Evolutionary conservation across 805 yeast species (phyloP).

Genomic region (Saturnispora ahearnii): DNA sequence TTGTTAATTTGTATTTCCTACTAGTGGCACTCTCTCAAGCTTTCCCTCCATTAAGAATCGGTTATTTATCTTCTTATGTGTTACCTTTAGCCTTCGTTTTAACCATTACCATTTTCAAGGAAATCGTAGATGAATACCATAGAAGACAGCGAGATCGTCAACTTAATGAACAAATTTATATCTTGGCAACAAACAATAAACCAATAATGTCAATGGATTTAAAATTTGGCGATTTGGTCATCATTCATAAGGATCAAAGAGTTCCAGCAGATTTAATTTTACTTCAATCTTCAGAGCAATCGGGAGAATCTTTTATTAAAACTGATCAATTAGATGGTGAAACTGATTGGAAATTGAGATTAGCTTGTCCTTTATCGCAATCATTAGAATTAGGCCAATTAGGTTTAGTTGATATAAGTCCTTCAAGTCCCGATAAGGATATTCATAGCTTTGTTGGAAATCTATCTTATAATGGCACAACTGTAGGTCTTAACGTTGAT

Average conservation of each 20-base stretch:
- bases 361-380: constrained; percentile 72
- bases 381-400: constrained; percentile 38
- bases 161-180: constrained; percentile 76
- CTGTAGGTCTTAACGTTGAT: constrained; percentile 68
- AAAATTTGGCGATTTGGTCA: constrained; percentile 79
- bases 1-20: constrained; percentile 85
- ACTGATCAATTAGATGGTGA: constrained; percentile 99
- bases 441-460: constrained; percentile 79
- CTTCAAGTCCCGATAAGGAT: constrained; percentile 75
- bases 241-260: constrained; percentile 69
- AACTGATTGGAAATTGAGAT: constrained; percentile 94
- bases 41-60: constrained; percentile 82
- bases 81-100: constrained; percentile 93
- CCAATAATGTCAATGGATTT: constrained; percentile 51
- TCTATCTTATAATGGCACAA: constrained; percentile 46
- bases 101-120: constrained; percentile 88
- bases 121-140: constrained; percentile 87
- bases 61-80: constrained; percentile 84
- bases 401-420: constrained; percentile 48
- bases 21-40: constrained; percentile 91
- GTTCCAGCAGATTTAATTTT: constrained; percentile 91
- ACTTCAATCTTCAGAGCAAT: constrained; percentile 68
- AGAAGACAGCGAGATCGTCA: constrained; percentile 86
- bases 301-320: constrained; percentile 87
- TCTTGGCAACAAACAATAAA: constrained; percentile 43